Conservation (phyloP, 768 basidiomycete species). For the Pleurotus salmoneostramineus region DNA sequence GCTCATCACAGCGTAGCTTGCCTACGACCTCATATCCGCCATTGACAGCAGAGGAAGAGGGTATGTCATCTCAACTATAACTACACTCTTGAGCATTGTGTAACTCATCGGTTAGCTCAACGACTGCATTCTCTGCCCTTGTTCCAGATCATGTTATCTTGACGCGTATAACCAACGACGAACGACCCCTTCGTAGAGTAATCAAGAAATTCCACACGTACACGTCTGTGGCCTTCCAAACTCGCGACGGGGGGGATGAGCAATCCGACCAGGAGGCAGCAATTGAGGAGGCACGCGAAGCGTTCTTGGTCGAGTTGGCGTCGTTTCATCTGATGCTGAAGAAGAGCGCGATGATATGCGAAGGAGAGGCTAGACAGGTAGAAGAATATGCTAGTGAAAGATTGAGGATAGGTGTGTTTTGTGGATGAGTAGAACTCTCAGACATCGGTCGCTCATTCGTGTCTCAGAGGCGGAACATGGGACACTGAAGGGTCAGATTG, state of each 20-base stretch:
- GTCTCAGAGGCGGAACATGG: slow-evolving; percentile 66
- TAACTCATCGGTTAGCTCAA: slow-evolving; percentile 11
- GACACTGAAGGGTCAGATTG: slow-evolving; percentile 63
- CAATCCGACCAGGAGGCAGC: slow-evolving; percentile 12
- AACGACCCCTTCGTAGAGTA: slow-evolving; percentile 71
- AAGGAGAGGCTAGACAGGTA: slow-evolving; percentile 83
- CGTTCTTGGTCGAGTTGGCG: slow-evolving; percentile 73
- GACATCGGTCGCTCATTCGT: slow-evolving; percentile 3
- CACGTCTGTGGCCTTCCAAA: slow-evolving; percentile 41
- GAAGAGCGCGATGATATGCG: slow-evolving; percentile 80
- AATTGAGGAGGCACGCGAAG: slow-evolving; percentile 71
- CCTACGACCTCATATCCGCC: slow-evolving; percentile 34
- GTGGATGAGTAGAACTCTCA: not conserved
- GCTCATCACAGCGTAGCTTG: not conserved
- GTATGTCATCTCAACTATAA: slow-evolving; percentile 22
- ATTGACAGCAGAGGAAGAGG: slow-evolving; percentile 63
- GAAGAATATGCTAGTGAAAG: slow-evolving; percentile 78
- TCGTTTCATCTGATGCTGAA: slow-evolving; percentile 72
- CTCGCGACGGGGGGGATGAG: not conserved
- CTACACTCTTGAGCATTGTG: slow-evolving; percentile 21
- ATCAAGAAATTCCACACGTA: slow-evolving; percentile 82
- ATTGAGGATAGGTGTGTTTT: slow-evolving; percentile 60
- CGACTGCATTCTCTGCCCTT: not conserved
- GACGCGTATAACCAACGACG: slow-evolving; percentile 78
- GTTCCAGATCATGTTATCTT: slow-evolving; percentile 72